Percentiles rank a stretch among this genome's conserved stretches.
Conservation (phyloP, 768 basidiomycete species). For the Rhodotorula diobovata region DNA sequence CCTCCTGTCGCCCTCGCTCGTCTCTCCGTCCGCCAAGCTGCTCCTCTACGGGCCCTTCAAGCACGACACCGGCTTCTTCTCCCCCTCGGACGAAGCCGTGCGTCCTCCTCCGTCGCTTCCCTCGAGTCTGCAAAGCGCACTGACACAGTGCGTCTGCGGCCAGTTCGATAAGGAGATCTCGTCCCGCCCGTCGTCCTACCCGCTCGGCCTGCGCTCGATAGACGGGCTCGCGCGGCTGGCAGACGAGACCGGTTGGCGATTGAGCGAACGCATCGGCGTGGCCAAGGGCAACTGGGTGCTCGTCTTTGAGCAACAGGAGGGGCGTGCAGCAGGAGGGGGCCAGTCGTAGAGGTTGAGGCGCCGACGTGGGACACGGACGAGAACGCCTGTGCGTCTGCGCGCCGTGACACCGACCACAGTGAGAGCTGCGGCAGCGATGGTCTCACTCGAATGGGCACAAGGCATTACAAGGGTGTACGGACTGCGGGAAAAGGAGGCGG, state of each 20-base stretch:
- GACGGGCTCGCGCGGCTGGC: constrained; percentile 19
- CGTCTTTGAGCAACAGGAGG: background rate
- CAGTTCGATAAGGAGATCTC: constrained; percentile 26
- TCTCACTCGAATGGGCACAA: too few relatives aligned
- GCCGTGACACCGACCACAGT: too few relatives aligned
- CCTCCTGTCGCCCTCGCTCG: background rate
- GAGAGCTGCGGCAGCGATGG: too few relatives aligned
- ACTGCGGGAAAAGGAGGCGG: background rate
- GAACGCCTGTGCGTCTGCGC: too few relatives aligned
- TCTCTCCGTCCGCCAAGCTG: background rate
- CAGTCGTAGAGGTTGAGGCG: too few relatives aligned
- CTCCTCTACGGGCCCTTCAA: constrained; percentile 33
- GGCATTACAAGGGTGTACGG: too few relatives aligned
- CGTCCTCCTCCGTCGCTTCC: background rate
- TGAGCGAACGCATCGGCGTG: constrained; percentile 7
- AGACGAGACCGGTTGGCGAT: constrained; percentile 3
- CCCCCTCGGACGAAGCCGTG: constrained; percentile 17
- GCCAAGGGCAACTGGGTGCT: constrained; percentile 28
- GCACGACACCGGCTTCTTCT: constrained; percentile 16
- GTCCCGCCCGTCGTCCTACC: constrained; percentile 3
- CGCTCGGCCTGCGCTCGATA: constrained; percentile 26
- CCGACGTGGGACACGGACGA: too few relatives aligned
- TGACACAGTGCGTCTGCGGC: background rate
- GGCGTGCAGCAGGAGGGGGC: too few relatives aligned
- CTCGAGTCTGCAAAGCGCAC: background rate